A percentile compares a stretch with the other conserved stretches of the same genome.
Evolutionary conservation across 306 rosid genomes (phyloP).

Genomic region (Castanea crenata): DNA sequence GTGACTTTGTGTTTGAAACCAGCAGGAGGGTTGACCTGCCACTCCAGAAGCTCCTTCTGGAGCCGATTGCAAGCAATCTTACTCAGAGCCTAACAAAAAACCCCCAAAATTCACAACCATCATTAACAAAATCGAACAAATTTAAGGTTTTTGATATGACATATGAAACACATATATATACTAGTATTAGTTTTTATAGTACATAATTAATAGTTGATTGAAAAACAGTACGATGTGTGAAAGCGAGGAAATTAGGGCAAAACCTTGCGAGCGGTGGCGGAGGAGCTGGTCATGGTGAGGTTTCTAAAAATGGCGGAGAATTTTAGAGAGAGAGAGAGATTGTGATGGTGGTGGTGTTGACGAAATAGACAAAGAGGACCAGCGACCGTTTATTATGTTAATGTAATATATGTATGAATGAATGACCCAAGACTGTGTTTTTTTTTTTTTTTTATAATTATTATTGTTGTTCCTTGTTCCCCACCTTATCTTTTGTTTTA

Average conservation of each 20-base stretch:
- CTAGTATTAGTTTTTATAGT: neutral
- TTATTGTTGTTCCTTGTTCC: constrained; percentile 8
- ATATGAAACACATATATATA: neutral
- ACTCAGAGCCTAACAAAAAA: constrained; percentile 65
- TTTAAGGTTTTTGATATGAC: neutral
- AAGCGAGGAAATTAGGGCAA: constrained; percentile 11
- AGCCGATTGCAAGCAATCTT: constrained; percentile 99
- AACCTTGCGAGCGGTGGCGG: constrained; percentile 90
- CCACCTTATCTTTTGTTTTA: constrained; percentile 13
- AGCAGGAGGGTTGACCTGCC: constrained; percentile 96
- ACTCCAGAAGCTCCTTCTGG: constrained; percentile 95
- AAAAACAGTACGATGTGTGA: neutral
- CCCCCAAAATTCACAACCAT: constrained; percentile 2
- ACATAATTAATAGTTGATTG: too few relatives aligned
- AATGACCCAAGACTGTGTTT: too few relatives aligned
- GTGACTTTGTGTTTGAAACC: constrained; percentile 98
- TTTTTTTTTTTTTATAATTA: neutral
- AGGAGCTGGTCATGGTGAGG: constrained; percentile 87
- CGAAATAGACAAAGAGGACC: constrained; percentile 33
- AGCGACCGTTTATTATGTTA: constrained; percentile 34
- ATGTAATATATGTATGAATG: too few relatives aligned
- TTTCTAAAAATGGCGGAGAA: constrained; percentile 26
- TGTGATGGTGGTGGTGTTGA: constrained; percentile 31
- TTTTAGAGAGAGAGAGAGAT: constrained; percentile 12
- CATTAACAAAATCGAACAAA: neutral